Percentiles rank a stretch among this genome's conserved stretches.
These are phyloP conservation scores for Bisporella sp. DNA, from an alignment of 2,329 filamentous ascomycete species.

Conservation along the genomic window DNA sequence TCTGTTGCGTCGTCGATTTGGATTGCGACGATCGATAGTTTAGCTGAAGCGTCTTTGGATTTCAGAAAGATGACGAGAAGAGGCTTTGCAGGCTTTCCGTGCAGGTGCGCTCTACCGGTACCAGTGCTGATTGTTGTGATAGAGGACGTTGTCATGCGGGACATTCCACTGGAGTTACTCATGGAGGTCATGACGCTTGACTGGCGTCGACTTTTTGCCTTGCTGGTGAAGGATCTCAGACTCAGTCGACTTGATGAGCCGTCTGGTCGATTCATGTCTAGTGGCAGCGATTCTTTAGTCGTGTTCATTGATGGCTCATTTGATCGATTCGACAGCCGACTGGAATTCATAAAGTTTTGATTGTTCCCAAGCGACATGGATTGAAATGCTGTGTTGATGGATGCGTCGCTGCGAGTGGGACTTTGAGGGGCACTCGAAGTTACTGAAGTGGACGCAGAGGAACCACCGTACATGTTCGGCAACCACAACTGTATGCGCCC, in stretches of 20 bases:
- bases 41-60: conserved; percentile 3
- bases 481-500: conserved; percentile 8
- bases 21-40: conserved; percentile 7
- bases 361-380: neutral
- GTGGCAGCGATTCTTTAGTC: neutral
- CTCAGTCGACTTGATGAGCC: neutral
- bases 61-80: conserved; percentile 11
- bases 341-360: neutral
- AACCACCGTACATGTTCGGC: neutral
- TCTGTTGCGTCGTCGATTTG: conserved; percentile 9
- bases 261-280: too few species aligned
- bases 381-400: neutral
- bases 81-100: conserved; percentile 7
- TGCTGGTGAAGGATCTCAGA: neutral
- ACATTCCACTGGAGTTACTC: conserved; percentile 4
- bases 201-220: neutral
- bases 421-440: conserved; percentile 1
- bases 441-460: neutral
- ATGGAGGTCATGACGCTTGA: conserved; percentile 3
- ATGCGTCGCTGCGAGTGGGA: neutral
- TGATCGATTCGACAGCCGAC: too few species aligned
- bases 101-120: conserved; percentile 7
- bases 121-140: conserved; percentile 9
- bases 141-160: conserved; percentile 2
- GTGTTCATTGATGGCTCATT: neutral